Evolutionary conservation across 345 rosid species (phyloP), one percentile per base, ranked within the genome.

Genomic region (Boechera retrofracta): DNA sequence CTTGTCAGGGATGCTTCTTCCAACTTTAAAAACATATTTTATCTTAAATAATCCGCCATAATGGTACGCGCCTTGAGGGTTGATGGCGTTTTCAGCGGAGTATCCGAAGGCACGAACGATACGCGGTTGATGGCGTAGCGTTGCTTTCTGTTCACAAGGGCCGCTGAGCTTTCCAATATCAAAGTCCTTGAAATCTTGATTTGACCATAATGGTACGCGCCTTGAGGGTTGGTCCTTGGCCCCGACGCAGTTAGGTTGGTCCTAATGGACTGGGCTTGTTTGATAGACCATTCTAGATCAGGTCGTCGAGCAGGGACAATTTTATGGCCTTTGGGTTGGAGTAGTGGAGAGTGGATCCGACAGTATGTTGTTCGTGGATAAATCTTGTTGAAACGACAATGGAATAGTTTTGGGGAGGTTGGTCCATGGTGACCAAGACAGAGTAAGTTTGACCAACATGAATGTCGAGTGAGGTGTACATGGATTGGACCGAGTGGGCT

Each of bases 401-500:
- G 83, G 84, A 83, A 80, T 86, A 87, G 75, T 85, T 89, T 33
- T 77, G 81, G 0, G 69, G 82, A 12, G 87, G 74, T 47, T 92
- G 97, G 71, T 90, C 94, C 80, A 89, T 88, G 16, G 98, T 89
- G 70, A 94, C 90, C 2, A 94, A 84, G 58, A 91, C 94, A 3
- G 98, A 94, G 68, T 85, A 90, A 52, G 96, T 87, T 59, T 94
- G 97, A n/a, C 97, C 96, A 54, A 89, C 91, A 48, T 91, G 97
- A 51, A 94, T 75, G 75, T 94, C 97, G 6, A 94, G 79, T 0
- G 91, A 85, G 0, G 86, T 74, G 71, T 87, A 88, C 7, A 77
- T 62, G 51, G 85, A 80, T 62, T 94, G 98, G 26, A 91, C 56
- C 0, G 98, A 89, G 83, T 94, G 96, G 33, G 94, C 89, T 31